Percentiles rank a stretch among this genome's conserved stretches.
Evolutionary conservation across 345 rosid species (phyloP).

Genomic region (Odontarrhena argentea): DNA sequence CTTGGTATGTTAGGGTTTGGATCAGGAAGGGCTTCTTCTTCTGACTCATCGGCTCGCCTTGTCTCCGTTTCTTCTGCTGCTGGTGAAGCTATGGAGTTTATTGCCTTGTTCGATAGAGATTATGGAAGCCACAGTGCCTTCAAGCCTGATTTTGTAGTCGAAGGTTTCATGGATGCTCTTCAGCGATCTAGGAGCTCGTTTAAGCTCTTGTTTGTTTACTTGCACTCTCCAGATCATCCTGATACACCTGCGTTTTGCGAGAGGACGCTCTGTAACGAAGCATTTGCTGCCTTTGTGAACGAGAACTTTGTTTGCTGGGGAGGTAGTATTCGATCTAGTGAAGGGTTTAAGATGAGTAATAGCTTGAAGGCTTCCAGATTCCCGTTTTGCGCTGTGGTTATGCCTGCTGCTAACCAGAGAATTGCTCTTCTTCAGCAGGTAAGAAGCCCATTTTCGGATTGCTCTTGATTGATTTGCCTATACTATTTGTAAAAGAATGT

Average conservation of each 20-base stretch:
- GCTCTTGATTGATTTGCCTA: not conserved
- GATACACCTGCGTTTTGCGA: constrained; percentile 79
- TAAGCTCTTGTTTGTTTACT: constrained; percentile 82
- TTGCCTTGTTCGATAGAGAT: constrained; percentile 78
- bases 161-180: constrained; percentile 95
- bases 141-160: constrained; percentile 71
- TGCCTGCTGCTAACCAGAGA: constrained; percentile 94
- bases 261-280: constrained; percentile 72
- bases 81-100: constrained; percentile 74
- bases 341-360: constrained; percentile 99
- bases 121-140: constrained; percentile 45
- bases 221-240: constrained; percentile 98
- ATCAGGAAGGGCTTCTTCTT: constrained; percentile 45
- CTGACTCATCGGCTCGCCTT: constrained; percentile 56
- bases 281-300: constrained; percentile 64
- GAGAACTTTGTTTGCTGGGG: constrained; percentile 98
- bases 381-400: constrained; percentile 96
- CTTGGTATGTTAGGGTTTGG: constrained; percentile 81
- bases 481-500: not conserved
- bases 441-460: not conserved
- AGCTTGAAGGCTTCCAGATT: constrained; percentile 95
- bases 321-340: constrained; percentile 88
- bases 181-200: constrained; percentile 74
- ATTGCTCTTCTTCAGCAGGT: constrained; percentile 97
- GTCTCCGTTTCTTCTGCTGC: constrained; percentile 66